Evolutionary conservation across 768 basidiomycete genomes (phyloP), one percentile per base, ranked within the genome.

Genomic region (Epithele typhae): DNA sequence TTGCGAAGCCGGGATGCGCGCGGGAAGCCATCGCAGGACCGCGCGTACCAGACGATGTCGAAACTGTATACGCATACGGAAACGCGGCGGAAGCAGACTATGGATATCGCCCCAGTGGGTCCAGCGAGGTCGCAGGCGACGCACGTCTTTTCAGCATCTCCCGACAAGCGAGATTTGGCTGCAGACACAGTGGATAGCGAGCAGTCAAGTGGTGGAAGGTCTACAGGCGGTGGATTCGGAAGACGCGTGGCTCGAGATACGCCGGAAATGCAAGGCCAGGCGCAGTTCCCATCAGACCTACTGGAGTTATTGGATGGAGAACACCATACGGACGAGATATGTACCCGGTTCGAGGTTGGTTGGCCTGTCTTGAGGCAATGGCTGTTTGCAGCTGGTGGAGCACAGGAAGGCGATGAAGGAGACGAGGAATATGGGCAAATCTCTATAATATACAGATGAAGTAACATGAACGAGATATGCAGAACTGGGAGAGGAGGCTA

Each of bases 321-420:
- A 46, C 93, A 92, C 63, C 87, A 93, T 63, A 85, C 90, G 2
- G 95, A 98, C 60, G 94, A 97, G 67, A 67, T 98, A 36, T 84
- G 87, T 37, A 81, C 87, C 21, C 76, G 63, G 51, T 95, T 94
- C 57, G 82, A 89, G 53, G 81, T 84, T 25, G 84, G 87, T 0
- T 94, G 92, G 93, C 81, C 81, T 10, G 67, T 84, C 39, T 68
- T 98, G 43, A 82, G 89, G 62, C 75, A 74, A 46, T 91, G 84
- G 86, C 64, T 90, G 37, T 65, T 71, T 4, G 63, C 69, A 9
- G 74, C 78, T 36, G 87, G 87, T 27, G 78, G 65, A 44, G 79
- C 79, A 33, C 67, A 76, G 47, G 76, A 79, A 19, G 74, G 83
- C 23, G 80, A 57, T 17, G 58, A 74, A 2, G 74, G 83, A 22